These are phyloP conservation scores for Ehretia macrophylla DNA, from an alignment of 257 asterid species.

Conservation along the genomic window DNA sequence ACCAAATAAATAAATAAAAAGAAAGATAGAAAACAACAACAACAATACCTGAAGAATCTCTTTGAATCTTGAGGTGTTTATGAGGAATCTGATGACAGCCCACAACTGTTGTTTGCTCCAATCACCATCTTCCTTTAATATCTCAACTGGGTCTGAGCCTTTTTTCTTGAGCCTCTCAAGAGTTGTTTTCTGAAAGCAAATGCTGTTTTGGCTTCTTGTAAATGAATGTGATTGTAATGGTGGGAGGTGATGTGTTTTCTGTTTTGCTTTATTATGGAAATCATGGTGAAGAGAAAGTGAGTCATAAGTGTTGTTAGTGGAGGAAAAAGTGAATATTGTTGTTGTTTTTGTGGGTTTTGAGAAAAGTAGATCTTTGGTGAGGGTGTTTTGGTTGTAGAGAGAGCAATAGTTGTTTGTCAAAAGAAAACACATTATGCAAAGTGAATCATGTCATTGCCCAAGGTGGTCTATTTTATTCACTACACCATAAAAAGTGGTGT, in stretches of 20 bases:
- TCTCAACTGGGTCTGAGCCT: slow-evolving; percentile 10
- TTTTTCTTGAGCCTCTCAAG: background rate
- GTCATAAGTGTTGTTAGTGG: background rate
- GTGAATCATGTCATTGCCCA: too few relatives aligned
- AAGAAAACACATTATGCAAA: too few relatives aligned
- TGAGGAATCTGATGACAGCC: slow-evolving; percentile 21
- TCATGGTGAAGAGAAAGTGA: background rate
- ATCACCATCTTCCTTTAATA: slow-evolving; percentile 21
- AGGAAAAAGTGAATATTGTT: slow-evolving; percentile 3
- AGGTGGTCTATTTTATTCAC: too few relatives aligned
- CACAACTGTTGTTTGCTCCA: slow-evolving; percentile 25
- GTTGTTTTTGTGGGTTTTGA: slow-evolving; percentile 3
- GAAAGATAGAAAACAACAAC: background rate
- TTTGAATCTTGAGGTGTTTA: slow-evolving; percentile 14
- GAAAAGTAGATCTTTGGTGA: background rate
- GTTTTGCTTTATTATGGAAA: background rate
- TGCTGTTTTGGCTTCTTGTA: slow-evolving; percentile 1
- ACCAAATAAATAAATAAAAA: background rate
- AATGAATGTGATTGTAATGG: background rate
- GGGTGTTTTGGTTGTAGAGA: background rate
- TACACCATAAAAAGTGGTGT: too few relatives aligned
- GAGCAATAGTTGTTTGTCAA: too few relatives aligned
- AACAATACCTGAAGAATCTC: slow-evolving; percentile 17
- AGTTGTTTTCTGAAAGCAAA: background rate
- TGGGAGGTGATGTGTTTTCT: slow-evolving; percentile 1